These are phyloP conservation scores for Sporisorium reilianum DNA, from an alignment of 1,284 basidiomycete species.

Conservation along the genomic window DNA sequence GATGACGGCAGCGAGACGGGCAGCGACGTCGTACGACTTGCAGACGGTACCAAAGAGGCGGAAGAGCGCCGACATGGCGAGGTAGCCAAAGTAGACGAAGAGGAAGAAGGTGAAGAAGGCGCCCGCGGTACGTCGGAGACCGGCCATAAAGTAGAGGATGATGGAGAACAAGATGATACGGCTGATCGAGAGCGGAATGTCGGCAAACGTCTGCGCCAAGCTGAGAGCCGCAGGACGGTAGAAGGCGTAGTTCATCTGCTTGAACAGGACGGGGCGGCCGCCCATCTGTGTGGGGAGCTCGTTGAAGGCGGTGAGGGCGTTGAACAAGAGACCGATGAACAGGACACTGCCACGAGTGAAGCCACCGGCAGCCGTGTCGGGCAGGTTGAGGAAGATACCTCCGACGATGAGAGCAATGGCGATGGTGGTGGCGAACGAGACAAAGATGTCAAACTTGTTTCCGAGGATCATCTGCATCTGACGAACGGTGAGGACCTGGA, in stretches of 20 bases:
- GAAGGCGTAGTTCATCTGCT: conserved; percentile 71
- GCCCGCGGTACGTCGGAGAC: conserved; percentile 72
- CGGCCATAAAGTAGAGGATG: conserved; percentile 78
- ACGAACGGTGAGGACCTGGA: conserved; percentile 76
- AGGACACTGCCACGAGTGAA: conserved; percentile 63
- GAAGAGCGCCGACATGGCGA: conserved; percentile 70
- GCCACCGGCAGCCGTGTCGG: conserved; percentile 51
- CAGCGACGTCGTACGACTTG: conserved; percentile 48
- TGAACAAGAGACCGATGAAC: conserved; percentile 64
- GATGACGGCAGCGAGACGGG: conserved; percentile 73
- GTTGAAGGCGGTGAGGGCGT: conserved; percentile 62
- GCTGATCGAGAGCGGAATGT: conserved; percentile 76
- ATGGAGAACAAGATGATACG: conserved; percentile 74
- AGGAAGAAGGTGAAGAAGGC: conserved; percentile 67
- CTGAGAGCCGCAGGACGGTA: conserved; percentile 71
- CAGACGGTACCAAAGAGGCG: conserved; percentile 75
- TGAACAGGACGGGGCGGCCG: conserved; percentile 80
- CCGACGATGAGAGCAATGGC: conserved; percentile 79
- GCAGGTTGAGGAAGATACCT: conserved; percentile 76
- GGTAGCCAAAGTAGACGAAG: conserved; percentile 56
- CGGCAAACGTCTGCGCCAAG: conserved; percentile 78
- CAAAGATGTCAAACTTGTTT: conserved; percentile 81
- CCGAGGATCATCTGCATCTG: conserved; percentile 83
- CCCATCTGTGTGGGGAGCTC: conserved; percentile 78
- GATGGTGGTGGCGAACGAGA: conserved; percentile 65